Evolutionary conservation across 768 basidiomycete species (phyloP).

Genomic region (Podaxis pistillaris): DNA sequence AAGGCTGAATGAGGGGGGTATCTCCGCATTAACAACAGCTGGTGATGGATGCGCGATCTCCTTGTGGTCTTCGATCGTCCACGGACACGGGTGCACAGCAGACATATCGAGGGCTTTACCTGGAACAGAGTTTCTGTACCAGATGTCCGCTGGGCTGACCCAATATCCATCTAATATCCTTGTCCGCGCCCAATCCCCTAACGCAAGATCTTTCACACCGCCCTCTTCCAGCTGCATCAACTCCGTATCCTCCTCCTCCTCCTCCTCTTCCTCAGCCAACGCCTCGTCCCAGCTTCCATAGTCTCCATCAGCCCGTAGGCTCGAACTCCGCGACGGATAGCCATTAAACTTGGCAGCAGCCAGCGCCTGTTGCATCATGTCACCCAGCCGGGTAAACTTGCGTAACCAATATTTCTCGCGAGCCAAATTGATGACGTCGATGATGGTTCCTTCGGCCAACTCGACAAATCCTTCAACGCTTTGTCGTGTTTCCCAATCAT

Average conservation of each 20-base stretch:
- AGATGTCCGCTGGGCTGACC: conserved; percentile 72
- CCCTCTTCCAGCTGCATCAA: conserved; percentile 39
- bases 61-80: conserved; percentile 42
- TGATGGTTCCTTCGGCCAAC: conserved; percentile 65
- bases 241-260: conserved; percentile 46
- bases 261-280: conserved; percentile 39
- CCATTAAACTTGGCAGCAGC: conserved; percentile 38
- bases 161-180: conserved; percentile 76
- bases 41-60: conserved; percentile 42
- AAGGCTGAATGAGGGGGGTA: conserved; percentile 61
- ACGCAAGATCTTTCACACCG: conserved; percentile 51
- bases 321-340: conserved; percentile 7
- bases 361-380: conserved; percentile 66
- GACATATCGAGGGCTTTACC: conserved; percentile 36
- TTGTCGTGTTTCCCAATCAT: conserved; percentile 69
- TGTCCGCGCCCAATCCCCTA: conserved; percentile 70
- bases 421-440: conserved; percentile 57
- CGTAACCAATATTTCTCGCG: conserved; percentile 74
- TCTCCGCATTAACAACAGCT: conserved; percentile 45
- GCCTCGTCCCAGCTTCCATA: conserved; percentile 24
- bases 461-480: conserved; percentile 72
- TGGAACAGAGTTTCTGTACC: conserved; percentile 43
- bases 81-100: conserved; percentile 61
- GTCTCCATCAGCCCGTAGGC: conserved; percentile 10
- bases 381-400: conserved; percentile 59